Evolutionary conservation across 306 rosid species (phyloP).

Genomic region (Sesbania bispinosa): DNA sequence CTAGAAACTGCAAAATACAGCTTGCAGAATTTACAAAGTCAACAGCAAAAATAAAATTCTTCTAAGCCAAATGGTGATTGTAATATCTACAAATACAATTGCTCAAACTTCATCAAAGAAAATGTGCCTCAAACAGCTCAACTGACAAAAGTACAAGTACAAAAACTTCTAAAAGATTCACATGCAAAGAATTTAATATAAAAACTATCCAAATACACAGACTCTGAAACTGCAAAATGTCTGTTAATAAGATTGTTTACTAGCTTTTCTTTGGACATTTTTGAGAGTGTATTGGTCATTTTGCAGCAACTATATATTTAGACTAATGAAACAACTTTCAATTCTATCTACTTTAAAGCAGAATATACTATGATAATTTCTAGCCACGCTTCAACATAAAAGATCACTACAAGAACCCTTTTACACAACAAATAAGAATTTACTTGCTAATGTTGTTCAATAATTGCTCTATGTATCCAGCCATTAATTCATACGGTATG

Average conservation of each 20-base stretch:
- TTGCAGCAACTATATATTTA: background rate
- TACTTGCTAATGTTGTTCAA: background rate
- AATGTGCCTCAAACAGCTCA: background rate
- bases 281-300: conserved; percentile 2
- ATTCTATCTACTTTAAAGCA: conserved; percentile 16
- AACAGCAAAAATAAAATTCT: background rate
- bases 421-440: background rate
- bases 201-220: conserved; percentile 2
- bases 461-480: background rate
- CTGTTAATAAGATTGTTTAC: background rate
- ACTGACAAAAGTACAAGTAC: background rate
- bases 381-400: conserved; percentile 7
- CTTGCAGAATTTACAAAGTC: background rate
- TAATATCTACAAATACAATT: conserved; percentile 4
- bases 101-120: background rate
- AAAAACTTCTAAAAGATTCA: background rate
- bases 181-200: background rate
- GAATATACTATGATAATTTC: background rate
- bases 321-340: background rate
- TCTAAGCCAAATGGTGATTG: background rate
- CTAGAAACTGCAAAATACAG: conserved; percentile 5
- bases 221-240: background rate
- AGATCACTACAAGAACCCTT: conserved; percentile 1
- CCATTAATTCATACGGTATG: background rate
- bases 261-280: conserved; percentile 10